A percentile compares a stretch with the other conserved stretches of the same genome.
phyloP scores from a whole-genome alignment of 768 basidiomycete species.

The Russula emetica region DNA sequence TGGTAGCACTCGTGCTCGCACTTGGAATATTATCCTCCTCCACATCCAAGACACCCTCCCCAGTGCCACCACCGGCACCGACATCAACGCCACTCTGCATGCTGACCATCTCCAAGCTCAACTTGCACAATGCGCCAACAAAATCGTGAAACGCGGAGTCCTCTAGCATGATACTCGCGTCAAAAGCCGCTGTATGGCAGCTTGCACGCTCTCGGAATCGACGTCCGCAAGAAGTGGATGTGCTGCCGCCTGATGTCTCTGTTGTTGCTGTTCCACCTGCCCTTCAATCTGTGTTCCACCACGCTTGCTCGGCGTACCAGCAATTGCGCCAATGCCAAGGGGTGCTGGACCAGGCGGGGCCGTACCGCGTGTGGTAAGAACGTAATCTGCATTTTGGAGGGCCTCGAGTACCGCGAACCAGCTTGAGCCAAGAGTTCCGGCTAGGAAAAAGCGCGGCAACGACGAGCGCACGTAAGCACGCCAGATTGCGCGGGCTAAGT shows the following conservation, averaged over 20 bases:
- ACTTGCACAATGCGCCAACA: slow-evolving; percentile 66
- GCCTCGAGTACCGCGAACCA: slow-evolving; percentile 92
- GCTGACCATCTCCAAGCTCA: slow-evolving; percentile 91
- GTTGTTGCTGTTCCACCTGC: slow-evolving; percentile 56
- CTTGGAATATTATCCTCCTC: slow-evolving; percentile 39
- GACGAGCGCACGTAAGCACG: slow-evolving; percentile 81
- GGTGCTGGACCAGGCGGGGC: slow-evolving; percentile 13
- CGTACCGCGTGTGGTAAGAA: slow-evolving; percentile 61
- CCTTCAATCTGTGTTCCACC: slow-evolving; percentile 30
- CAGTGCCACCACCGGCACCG: not conserved
- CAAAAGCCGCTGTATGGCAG: slow-evolving; percentile 76
- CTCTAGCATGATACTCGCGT: slow-evolving; percentile 77
- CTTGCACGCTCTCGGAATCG: slow-evolving; percentile 69
- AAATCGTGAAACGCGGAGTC: slow-evolving; percentile 81
- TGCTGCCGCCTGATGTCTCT: slow-evolving; percentile 27
- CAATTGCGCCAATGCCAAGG: slow-evolving; percentile 26
- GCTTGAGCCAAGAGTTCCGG: slow-evolving; percentile 79
- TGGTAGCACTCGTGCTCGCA: slow-evolving; percentile 31
- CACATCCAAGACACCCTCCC: slow-evolving; percentile 20
- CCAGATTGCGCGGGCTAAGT: slow-evolving; percentile 84
- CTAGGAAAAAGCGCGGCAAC: slow-evolving; percentile 73
- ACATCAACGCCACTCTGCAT: slow-evolving; percentile 55
- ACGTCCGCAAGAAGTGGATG: slow-evolving; percentile 65
- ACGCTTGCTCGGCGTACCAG: slow-evolving; percentile 14
- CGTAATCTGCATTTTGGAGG: slow-evolving; percentile 92